phyloP scores from a whole-genome alignment of 1,139 yeast species.

The Blastobotrys malaysiensis region DNA sequence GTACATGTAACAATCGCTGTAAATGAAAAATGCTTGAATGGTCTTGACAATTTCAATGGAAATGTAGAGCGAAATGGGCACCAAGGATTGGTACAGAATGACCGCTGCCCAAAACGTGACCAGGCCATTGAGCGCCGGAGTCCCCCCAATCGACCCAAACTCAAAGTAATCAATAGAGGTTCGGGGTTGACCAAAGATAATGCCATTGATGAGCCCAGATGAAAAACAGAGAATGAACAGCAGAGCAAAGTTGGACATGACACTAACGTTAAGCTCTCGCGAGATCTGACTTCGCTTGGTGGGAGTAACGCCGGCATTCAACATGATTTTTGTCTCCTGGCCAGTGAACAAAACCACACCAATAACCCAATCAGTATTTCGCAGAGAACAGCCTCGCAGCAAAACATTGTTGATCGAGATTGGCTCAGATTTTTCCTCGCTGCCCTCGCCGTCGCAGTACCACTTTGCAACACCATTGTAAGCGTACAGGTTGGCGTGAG shows the following conservation, averaged over 20 bases:
- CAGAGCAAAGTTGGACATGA: conserved; percentile 67
- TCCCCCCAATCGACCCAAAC: conserved; percentile 53
- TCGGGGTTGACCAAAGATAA: conserved; percentile 41
- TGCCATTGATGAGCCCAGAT: conserved; percentile 78
- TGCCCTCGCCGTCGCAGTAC: conserved; percentile 26
- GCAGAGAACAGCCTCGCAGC: conserved; percentile 77
- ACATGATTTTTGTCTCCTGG: conserved; percentile 83
- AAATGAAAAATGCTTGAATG: conserved; percentile 84
- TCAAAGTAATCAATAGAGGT: conserved; percentile 70
- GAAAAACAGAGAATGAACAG: conserved; percentile 75
- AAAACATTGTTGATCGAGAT: conserved; percentile 73
- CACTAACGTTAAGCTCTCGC: conserved; percentile 75
- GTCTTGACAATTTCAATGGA: conserved; percentile 92
- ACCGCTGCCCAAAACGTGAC: conserved; percentile 84
- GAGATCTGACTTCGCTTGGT: conserved; percentile 81
- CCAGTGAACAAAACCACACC: conserved; percentile 91
- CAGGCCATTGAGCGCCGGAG: conserved; percentile 74
- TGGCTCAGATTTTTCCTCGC: conserved; percentile 46
- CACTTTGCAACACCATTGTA: conserved; percentile 82
- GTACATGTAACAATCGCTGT: conserved; percentile 80
- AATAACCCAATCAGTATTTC: conserved; percentile 92
- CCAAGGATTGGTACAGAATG: conserved; percentile 81
- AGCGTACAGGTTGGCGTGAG: conserved; percentile 75
- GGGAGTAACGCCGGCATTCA: conserved; percentile 90
- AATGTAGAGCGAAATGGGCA: conserved; percentile 87